phyloP scores from a whole-genome alignment of 768 basidiomycete genomes.

The Russula emetica region DNA sequence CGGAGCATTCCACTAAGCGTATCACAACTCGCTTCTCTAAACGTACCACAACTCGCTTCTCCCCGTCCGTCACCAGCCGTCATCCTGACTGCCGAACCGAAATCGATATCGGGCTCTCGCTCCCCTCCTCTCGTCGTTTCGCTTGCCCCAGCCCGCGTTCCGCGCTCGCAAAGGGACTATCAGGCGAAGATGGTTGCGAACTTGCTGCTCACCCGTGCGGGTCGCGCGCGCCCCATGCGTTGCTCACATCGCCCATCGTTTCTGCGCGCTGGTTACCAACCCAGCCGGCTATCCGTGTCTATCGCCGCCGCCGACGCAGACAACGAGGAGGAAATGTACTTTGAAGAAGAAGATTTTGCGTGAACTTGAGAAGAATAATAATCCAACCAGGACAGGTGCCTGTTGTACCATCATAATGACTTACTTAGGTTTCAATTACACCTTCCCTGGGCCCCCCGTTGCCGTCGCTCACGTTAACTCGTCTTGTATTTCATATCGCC shows the following conservation, averaged over 20 bases:
- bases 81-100: slow-evolving; percentile 15
- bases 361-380: slow-evolving; percentile 4
- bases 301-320: slow-evolving; percentile 2
- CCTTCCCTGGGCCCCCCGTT: neutral
- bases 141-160: slow-evolving; percentile 17
- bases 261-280: slow-evolving; percentile 21
- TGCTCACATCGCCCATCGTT: slow-evolving; percentile 16
- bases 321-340: neutral
- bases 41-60: neutral
- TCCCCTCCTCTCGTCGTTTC: slow-evolving; percentile 18
- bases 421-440: slow-evolving; percentile 11
- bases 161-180: slow-evolving; percentile 22
- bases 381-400: slow-evolving; percentile 22
- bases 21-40: neutral
- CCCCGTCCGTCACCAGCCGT: slow-evolving; percentile 17
- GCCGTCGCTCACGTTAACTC: slow-evolving; percentile 12
- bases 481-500: slow-evolving; percentile 21
- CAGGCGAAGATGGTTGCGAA: slow-evolving; percentile 26
- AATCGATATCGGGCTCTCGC: neutral
- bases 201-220: slow-evolving; percentile 24
- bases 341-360: slow-evolving; percentile 2
- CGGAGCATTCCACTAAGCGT: neutral
- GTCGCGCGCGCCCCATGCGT: slow-evolving; percentile 25
- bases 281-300: slow-evolving; percentile 23
- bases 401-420: slow-evolving; percentile 23